Evolutionary conservation across 345 rosid genomes (phyloP), one percentile per base, ranked within the genome.

Genomic region (Acer yangbiense): DNA sequence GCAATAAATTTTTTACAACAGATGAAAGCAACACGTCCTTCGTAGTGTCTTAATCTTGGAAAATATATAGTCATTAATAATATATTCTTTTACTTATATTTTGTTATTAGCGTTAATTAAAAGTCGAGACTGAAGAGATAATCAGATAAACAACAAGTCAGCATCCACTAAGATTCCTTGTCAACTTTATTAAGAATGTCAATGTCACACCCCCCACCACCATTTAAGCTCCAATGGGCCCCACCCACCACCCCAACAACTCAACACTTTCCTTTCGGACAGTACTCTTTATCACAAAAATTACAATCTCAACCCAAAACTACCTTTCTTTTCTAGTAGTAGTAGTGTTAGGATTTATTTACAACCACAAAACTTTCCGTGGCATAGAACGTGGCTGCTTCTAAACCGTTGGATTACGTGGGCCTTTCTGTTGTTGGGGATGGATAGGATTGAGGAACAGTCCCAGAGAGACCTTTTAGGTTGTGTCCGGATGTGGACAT

Each of bases 361-460:
- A 85, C 85, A 85, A 32, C 90, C 94, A 86, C 84, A 77, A 46
- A 35, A 35, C 39, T 35, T 35, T 35, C 39, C 7, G 6, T 35
- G 39, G 6, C 39, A 3, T 35, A 35, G 39, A 35, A 35, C 88
- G 77, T 83, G 80, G 77, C 69, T 57, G 0, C 27, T 65, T 65
- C 46, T 61, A 3, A 16, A 79, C 79, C 81, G 80, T 77, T 64
- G 71, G 16, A 70, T 82, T 65, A 44, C 60, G 48, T 27, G 69
- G 27, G 39, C 41, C 64, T 7, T 65, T 39, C 58, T 0, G 44
- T 48, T 4, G 50, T 16, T 18, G 55, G 20, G 55, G 16, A 25
- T 20, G 7, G 25, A 57, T 6, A 7, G 60, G 72, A 68, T 65
- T 48, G 46, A 16, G 64, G 39, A 35, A 6, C 7, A 61, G 14